These are phyloP conservation scores for Ogataea pini DNA, from an alignment of 805 yeast genomes.

Conservation along the genomic window DNA sequence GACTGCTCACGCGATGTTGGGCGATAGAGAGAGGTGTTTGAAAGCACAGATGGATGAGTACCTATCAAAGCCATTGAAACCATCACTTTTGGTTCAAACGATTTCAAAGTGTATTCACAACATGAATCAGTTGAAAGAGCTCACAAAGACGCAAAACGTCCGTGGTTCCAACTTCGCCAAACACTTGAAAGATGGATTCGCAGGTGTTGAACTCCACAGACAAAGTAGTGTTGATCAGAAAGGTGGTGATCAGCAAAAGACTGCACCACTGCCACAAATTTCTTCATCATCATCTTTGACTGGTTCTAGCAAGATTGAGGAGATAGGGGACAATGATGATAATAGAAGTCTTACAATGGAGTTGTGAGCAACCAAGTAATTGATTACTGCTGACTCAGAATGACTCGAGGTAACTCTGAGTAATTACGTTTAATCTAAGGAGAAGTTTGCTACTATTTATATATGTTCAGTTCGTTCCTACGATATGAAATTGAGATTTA, in stretches of 20 bases:
- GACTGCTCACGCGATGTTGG: slow-evolving; percentile 94
- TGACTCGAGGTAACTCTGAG: no score
- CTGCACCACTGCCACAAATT: background rate
- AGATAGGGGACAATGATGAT: slow-evolving; percentile 12
- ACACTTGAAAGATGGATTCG: slow-evolving; percentile 26
- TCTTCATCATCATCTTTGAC: background rate
- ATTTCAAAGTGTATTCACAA: slow-evolving; percentile 81
- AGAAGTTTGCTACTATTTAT: background rate
- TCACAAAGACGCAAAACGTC: slow-evolving; percentile 45
- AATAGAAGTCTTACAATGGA: background rate
- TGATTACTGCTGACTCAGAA: no score
- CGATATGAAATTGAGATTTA: no score
- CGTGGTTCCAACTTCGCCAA: slow-evolving; percentile 48
- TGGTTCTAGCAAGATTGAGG: slow-evolving; percentile 16
- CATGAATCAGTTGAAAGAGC: slow-evolving; percentile 59
- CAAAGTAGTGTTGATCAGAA: slow-evolving; percentile 10
- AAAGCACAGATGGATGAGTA: slow-evolving; percentile 94
- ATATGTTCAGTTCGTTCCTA: background rate
- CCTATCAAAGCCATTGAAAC: slow-evolving; percentile 83
- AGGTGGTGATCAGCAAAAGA: slow-evolving; percentile 1
- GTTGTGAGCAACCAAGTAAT: background rate
- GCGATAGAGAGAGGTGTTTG: slow-evolving; percentile 83
- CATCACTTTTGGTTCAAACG: slow-evolving; percentile 78
- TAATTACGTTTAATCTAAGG: no score
- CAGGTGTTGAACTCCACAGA: slow-evolving; percentile 16